Conservation (phyloP, 805 yeast species). For the Candida arabinofermentans region DNA sequence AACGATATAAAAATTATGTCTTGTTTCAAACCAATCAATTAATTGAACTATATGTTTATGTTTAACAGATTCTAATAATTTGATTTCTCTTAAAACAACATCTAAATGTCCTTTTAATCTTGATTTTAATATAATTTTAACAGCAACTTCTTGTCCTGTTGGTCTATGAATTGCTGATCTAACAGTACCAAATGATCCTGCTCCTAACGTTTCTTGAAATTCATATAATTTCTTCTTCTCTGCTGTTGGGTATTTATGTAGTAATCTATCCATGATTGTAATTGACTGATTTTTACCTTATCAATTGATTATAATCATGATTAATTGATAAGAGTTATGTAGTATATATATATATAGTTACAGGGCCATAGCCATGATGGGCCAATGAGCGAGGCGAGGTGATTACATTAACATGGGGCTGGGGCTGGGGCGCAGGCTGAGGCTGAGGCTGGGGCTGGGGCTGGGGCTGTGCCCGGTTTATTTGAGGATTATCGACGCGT, state of each 20-base stretch:
- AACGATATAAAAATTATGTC: conserved; percentile 87
- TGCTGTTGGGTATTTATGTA: conserved; percentile 12
- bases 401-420: too few relatives aligned
- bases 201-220: conserved; percentile 84
- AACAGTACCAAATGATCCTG: conserved; percentile 94
- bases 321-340: too few relatives aligned
- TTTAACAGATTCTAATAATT: conserved; percentile 57
- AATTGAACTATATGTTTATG: conserved; percentile 90
- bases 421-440: too few relatives aligned
- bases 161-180: conserved; percentile 54
- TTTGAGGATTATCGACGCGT: too few relatives aligned
- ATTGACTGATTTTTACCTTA: too few relatives aligned
- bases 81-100: conserved; percentile 74
- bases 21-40: conserved; percentile 89
- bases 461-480: too few relatives aligned
- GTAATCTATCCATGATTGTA: conserved; percentile 11
- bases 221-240: conserved; percentile 63
- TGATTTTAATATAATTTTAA: conserved; percentile 83
- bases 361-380: too few relatives aligned
- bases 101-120: conserved; percentile 64
- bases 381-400: too few relatives aligned
- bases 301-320: too few relatives aligned
- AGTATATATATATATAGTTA: too few relatives aligned
- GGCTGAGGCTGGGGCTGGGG: too few relatives aligned
- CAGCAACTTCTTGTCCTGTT: conserved; percentile 71